Conservation (phyloP, 352 stramenopile genomes). For the Globisporangium echinulatum region DNA sequence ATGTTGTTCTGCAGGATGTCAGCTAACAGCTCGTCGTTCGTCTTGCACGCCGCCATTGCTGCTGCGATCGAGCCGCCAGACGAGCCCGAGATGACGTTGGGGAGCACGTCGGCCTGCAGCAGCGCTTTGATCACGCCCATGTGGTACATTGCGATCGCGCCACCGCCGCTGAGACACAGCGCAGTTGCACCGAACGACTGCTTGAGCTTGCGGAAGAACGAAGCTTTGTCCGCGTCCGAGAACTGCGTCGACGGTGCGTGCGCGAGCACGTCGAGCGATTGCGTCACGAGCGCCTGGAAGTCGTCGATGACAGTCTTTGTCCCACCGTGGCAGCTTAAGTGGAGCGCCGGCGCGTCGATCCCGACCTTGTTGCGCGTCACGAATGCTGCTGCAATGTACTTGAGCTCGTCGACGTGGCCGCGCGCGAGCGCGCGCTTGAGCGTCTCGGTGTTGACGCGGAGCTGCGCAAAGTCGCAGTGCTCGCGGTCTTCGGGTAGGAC, state of each 20-base stretch:
- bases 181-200: constrained; percentile 87
- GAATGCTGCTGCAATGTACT: constrained; percentile 54
- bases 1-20: constrained; percentile 47
- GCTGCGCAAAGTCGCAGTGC: constrained; percentile 55
- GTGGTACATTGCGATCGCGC: constrained; percentile 93
- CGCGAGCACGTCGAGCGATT: constrained; percentile 38
- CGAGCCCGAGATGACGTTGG: constrained; percentile 91
- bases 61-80: constrained; percentile 90
- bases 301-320: constrained; percentile 56
- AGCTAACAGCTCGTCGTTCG: constrained; percentile 69
- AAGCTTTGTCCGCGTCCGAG: constrained; percentile 31
- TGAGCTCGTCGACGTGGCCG: constrained; percentile 38
- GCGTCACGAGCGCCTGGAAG: constrained; percentile 39
- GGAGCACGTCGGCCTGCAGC: constrained; percentile 79
- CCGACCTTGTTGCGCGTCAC: constrained; percentile 63
- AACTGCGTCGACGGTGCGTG: constrained; percentile 24
- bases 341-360: constrained; percentile 45
- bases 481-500: constrained; percentile 39
- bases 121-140: constrained; percentile 89
- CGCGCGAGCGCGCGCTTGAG: constrained; percentile 24
- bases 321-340: constrained; percentile 47
- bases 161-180: constrained; percentile 89
- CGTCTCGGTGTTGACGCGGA: constrained; percentile 32
- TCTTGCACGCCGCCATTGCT: constrained; percentile 80
- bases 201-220: constrained; percentile 54